Conservation (phyloP, 257 asterid genomes). For the Avicennia marina region DNA sequence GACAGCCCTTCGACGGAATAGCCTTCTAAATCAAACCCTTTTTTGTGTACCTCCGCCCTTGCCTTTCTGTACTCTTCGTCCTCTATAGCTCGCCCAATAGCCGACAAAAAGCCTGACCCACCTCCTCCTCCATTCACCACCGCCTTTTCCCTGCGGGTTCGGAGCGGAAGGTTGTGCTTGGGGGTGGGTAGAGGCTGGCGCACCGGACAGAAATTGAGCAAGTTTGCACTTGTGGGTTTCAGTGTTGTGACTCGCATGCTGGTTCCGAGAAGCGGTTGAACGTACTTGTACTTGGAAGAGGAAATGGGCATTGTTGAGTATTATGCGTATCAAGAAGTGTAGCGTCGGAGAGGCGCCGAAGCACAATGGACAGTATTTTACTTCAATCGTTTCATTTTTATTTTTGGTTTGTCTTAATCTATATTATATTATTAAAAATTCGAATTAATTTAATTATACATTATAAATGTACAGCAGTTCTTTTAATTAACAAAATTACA, state of each 20-base stretch:
- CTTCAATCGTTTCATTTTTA: too few species aligned
- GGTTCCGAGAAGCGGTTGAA: too few species aligned
- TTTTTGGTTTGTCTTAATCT: too few species aligned
- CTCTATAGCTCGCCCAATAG: conserved; percentile 81
- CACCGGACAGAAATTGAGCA: conserved; percentile 23
- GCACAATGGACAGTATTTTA: too few species aligned
- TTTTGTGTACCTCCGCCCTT: conserved; percentile 74
- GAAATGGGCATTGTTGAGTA: too few species aligned
- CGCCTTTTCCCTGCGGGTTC: conserved; percentile 18
- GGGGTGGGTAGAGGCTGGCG: conserved; percentile 13
- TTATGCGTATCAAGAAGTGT: too few species aligned
- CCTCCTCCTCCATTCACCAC: conserved; percentile 20
- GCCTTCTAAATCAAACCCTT: conserved; percentile 58
- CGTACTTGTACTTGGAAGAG: too few species aligned
- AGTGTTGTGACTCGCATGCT: conserved; percentile 28
- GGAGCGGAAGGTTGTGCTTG: conserved; percentile 18
- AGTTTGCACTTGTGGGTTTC: conserved; percentile 23
- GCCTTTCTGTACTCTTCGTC: conserved; percentile 96
- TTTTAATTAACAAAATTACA: too few species aligned
- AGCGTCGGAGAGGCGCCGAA: too few species aligned
- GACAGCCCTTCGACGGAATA: conserved; percentile 83
- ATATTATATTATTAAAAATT: too few species aligned
- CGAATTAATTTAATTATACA: too few species aligned
- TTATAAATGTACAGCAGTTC: too few species aligned
- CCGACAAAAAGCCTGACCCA: conserved; percentile 61